These are phyloP conservation scores for Candida sp. DNA, from an alignment of 1,139 yeast species.

Conservation along the genomic window DNA sequence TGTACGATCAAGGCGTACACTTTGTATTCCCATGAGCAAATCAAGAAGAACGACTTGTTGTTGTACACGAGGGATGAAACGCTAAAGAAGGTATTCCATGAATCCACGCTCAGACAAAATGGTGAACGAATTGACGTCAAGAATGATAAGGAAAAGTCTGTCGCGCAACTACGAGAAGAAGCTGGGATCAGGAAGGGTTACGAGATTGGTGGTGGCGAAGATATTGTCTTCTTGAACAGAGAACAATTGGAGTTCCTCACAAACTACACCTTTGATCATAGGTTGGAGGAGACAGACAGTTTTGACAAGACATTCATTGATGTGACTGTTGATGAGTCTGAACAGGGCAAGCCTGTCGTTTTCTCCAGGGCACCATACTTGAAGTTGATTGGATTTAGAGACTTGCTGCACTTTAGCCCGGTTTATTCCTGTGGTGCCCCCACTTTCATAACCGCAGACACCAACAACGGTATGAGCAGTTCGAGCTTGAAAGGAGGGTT, in stretches of 20 bases:
- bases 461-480: conserved; percentile 32
- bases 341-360: conserved; percentile 18
- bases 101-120: conserved; percentile 31
- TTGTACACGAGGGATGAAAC: conserved; percentile 47
- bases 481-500: conserved; percentile 36
- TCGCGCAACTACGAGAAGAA: conserved; percentile 47
- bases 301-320: conserved; percentile 28
- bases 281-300: conserved; percentile 19
- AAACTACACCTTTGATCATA: conserved; percentile 41
- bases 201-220: conserved; percentile 28
- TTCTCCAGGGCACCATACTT: conserved; percentile 41
- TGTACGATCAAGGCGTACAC: conserved; percentile 78
- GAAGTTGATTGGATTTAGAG: conserved; percentile 71
- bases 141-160: conserved; percentile 15
- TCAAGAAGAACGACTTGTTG: conserved; percentile 34
- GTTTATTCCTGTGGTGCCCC: conserved; percentile 60
- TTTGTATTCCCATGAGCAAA: conserved; percentile 57
- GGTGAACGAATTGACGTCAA: conserved; percentile 20
- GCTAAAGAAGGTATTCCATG: conserved; percentile 57
- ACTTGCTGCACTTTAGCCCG: conserved; percentile 45
- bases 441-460: conserved; percentile 56
- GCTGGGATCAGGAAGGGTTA: conserved; percentile 33
- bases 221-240: conserved; percentile 29
- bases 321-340: conserved; percentile 21
- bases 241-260: conserved; percentile 34